Percentiles rank a stretch among this genome's conserved stretches.
Evolutionary conservation across 2,329 filamentous ascomycete species (phyloP).

Genomic region (Colletotrichum eremochloae): DNA sequence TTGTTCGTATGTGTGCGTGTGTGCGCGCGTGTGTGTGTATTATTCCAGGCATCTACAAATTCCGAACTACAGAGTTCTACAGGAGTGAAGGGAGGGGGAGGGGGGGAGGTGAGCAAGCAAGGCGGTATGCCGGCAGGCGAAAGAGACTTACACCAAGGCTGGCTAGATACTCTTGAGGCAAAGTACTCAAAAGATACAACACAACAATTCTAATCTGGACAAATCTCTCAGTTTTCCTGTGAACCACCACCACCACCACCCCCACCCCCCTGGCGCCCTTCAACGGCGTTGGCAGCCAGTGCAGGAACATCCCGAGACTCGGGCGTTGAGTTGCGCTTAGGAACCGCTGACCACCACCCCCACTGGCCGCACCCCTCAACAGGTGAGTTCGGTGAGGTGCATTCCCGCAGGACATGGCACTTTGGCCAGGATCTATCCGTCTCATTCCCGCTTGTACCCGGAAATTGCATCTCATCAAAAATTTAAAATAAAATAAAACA

Average conservation of each 20-base stretch:
- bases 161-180: conserved; percentile 1
- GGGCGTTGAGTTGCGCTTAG: conserved; percentile 1
- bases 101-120: too few relatives aligned
- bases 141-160: background rate
- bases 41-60: background rate
- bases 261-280: background rate
- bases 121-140: background rate
- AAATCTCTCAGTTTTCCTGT: background rate
- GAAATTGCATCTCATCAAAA: conserved; percentile 17
- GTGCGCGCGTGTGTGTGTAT: background rate
- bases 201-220: background rate
- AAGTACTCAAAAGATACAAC: background rate
- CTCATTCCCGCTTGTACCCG: background rate
- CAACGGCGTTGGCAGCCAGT: background rate
- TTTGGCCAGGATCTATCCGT: background rate
- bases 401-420: background rate
- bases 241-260: background rate
- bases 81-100: too few relatives aligned
- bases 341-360: background rate
- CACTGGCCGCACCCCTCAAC: background rate
- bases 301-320: background rate
- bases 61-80: background rate
- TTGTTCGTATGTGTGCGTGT: background rate
- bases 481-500: background rate
- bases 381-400: conserved; percentile 10